Evolutionary conservation across 2,329 filamentous ascomycete genomes (phyloP).

Genomic region (Sphaerulina populicola): DNA sequence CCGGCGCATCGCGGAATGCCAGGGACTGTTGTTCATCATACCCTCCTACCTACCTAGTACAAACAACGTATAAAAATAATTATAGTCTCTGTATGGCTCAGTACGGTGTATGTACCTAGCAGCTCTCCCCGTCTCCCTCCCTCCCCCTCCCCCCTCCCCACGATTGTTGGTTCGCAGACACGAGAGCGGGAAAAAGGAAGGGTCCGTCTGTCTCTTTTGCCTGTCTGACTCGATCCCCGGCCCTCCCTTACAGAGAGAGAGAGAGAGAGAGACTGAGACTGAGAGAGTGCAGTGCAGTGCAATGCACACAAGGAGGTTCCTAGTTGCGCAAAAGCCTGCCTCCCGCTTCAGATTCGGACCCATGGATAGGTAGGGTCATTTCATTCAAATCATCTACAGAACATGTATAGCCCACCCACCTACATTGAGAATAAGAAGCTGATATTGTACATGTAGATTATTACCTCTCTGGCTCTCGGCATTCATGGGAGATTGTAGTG

Average conservation of each 20-base stretch:
- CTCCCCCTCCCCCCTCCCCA: not conserved
- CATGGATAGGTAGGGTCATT: too few species aligned
- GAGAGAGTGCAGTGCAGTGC: too few species aligned
- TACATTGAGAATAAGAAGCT: too few species aligned
- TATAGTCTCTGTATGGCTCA: too few species aligned
- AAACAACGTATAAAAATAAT: too few species aligned
- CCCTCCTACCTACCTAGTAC: too few species aligned
- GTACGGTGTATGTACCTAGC: not conserved
- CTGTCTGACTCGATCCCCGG: constrained; percentile 11
- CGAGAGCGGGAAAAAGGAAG: not conserved
- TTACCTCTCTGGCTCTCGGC: too few species aligned
- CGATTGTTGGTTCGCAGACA: not conserved
- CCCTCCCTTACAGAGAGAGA: not conserved
- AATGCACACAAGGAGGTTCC: constrained; percentile 11
- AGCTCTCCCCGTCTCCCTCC: not conserved
- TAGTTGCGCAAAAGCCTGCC: constrained; percentile 3
- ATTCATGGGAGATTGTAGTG: too few species aligned
- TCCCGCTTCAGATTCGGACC: too few species aligned
- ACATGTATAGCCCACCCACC: too few species aligned
- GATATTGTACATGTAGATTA: too few species aligned
- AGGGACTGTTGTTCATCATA: constrained; percentile 9
- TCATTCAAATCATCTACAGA: too few species aligned
- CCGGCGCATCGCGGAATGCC: constrained; percentile 14
- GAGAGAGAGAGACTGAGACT: not conserved
- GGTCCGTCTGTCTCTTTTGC: not conserved